phyloP scores from a whole-genome alignment of 1,139 yeast species.

The Meyerozyma guilliermondii region DNA sequence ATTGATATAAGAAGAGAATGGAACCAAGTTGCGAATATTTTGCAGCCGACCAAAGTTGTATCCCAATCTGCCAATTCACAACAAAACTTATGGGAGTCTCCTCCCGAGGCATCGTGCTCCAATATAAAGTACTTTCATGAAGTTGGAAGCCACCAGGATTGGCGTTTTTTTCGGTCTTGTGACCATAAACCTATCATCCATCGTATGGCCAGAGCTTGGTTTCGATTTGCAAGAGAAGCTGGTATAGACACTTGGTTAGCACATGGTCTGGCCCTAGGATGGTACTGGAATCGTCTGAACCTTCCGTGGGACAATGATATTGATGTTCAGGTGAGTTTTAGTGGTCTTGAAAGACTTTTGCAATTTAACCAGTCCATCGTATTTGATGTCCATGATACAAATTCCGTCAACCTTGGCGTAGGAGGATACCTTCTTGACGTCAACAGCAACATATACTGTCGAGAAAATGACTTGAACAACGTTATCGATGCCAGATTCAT shows the following conservation, averaged over 20 bases:
- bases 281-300: conserved; percentile 56
- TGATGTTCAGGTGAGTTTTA: conserved; percentile 50
- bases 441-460: conserved; percentile 36
- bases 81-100: background rate
- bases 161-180: conserved; percentile 35
- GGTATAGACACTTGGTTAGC: conserved; percentile 52
- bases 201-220: conserved; percentile 49
- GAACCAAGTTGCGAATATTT: background rate
- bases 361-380: conserved; percentile 43
- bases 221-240: conserved; percentile 38
- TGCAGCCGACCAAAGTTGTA: too few relatives aligned
- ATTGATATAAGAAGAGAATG: conserved; percentile 7
- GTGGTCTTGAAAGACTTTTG: conserved; percentile 6
- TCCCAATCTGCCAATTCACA: background rate
- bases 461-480: conserved; percentile 38
- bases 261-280: conserved; percentile 56
- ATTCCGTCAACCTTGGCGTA: conserved; percentile 35
- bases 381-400: conserved; percentile 33
- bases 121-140: conserved; percentile 20
- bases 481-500: conserved; percentile 59
- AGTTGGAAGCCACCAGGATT: conserved; percentile 32
- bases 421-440: conserved; percentile 49
- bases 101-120: background rate
- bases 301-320: conserved; percentile 63
- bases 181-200: conserved; percentile 35